phyloP scores from a whole-genome alignment of 768 basidiomycete species.

The Mycena belliarum region DNA sequence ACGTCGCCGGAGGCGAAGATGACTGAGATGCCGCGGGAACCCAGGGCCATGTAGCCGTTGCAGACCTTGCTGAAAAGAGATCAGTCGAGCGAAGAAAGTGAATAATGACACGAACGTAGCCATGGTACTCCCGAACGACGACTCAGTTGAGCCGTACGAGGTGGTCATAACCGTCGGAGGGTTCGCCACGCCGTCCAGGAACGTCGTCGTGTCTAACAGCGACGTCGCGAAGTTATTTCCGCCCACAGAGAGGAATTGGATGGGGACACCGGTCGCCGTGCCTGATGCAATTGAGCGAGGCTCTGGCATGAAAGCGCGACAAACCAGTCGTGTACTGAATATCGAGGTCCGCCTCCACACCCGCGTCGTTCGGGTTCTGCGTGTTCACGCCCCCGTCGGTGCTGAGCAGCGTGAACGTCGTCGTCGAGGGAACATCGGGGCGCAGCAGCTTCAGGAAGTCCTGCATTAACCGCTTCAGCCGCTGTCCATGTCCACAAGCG shows the following conservation, averaged over 20 bases:
- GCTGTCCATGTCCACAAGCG: too few species aligned
- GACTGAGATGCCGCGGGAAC: conserved; percentile 26
- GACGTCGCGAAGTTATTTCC: conserved; percentile 16
- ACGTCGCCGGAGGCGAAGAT: conserved; percentile 9
- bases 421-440: not conserved
- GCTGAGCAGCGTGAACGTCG: not conserved
- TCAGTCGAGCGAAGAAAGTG: conserved; percentile 28
- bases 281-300: not conserved
- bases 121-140: not conserved
- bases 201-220: not conserved
- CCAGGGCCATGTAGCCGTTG: conserved; percentile 9
- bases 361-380: not conserved
- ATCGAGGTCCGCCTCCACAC: not conserved
- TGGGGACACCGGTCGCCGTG: not conserved
- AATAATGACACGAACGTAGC: conserved; percentile 26
- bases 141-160: not conserved
- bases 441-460: not conserved
- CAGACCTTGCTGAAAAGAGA: not conserved
- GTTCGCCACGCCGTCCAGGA: not conserved
- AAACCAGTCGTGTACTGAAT: not conserved
- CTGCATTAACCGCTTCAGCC: too few species aligned
- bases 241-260: not conserved
- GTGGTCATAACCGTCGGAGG: not conserved
- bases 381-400: not conserved
- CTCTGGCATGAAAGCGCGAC: not conserved